phyloP scores from a whole-genome alignment of 2,329 filamentous ascomycete species.

The Conoideocrella luteorostrata region DNA sequence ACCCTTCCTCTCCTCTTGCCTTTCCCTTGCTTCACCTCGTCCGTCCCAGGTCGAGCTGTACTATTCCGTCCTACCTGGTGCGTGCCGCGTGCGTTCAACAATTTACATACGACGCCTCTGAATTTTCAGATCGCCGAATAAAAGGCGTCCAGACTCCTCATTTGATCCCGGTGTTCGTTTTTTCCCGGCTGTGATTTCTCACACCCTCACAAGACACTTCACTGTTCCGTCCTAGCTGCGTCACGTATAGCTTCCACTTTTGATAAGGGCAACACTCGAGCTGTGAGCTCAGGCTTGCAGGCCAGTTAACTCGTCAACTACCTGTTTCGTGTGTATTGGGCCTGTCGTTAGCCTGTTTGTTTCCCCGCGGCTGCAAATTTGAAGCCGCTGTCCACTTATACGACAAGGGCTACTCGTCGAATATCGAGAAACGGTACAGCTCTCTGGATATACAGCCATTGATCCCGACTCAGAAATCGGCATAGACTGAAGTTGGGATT shows the following conservation, averaged over 20 bases:
- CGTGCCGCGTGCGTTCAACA: neutral
- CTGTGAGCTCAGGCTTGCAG: conserved; percentile 2
- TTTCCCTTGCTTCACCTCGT: conserved; percentile 2
- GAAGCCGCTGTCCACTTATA: neutral
- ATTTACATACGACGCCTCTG: too few species aligned
- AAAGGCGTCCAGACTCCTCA: neutral
- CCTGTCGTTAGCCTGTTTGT: too few species aligned
- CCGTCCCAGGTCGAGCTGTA: neutral
- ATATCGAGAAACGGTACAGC: too few species aligned
- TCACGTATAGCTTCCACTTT: conserved; percentile 7
- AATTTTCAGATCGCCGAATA: neutral
- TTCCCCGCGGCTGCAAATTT: too few species aligned
- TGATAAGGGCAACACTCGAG: neutral
- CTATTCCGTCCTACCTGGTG: neutral
- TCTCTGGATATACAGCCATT: too few species aligned
- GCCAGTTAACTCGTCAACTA: neutral
- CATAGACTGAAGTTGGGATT: too few species aligned
- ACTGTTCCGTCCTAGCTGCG: neutral
- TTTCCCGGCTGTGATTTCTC: neutral
- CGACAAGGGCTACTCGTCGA: too few species aligned
- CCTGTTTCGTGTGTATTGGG: neutral
- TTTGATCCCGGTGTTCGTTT: neutral
- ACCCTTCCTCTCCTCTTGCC: conserved; percentile 1
- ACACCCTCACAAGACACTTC: neutral
- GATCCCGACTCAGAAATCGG: too few species aligned